phyloP scores from a whole-genome alignment of 1,284 basidiomycete species.

The Caloboletus firmus region DNA sequence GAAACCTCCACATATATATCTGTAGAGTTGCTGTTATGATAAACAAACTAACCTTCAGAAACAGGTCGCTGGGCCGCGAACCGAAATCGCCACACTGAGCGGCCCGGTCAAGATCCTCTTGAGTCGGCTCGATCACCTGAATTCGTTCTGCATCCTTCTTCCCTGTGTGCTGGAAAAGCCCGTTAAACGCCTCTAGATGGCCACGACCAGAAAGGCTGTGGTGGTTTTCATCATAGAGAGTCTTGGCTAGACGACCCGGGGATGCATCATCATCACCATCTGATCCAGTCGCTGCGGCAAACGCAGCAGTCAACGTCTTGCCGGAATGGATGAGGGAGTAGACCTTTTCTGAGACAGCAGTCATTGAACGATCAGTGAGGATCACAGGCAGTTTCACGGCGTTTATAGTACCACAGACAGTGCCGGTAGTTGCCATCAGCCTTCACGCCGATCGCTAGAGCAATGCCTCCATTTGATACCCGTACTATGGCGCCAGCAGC shows the following conservation, averaged over 20 bases:
- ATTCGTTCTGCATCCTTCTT: conserved; percentile 22
- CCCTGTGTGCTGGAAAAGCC: conserved; percentile 21
- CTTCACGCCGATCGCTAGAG: not conserved
- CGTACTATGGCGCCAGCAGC: not conserved
- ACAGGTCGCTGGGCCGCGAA: conserved; percentile 47
- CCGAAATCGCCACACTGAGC: conserved; percentile 45
- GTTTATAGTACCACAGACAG: not conserved
- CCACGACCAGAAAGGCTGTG: conserved; percentile 4
- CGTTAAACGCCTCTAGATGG: conserved; percentile 23
- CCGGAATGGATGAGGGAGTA: conserved; percentile 28
- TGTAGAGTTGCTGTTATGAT: not conserved
- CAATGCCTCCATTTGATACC: not conserved
- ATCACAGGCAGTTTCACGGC: not conserved
- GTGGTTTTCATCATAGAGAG: conserved; percentile 24
- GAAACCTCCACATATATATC: not conserved
- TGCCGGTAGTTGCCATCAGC: conserved; percentile 2
- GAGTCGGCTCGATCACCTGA: conserved; percentile 29
- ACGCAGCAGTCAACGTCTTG: conserved; percentile 30
- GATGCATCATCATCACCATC: conserved; percentile 21
- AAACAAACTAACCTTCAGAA: conserved; percentile 41
- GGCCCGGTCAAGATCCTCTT: conserved; percentile 41
- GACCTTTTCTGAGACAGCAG: conserved; percentile 27
- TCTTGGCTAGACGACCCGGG: conserved; percentile 28
- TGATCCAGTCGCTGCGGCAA: conserved; percentile 21
- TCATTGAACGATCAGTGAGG: conserved; percentile 20